Evolutionary conservation across 129 eudicot genomes (phyloP).

Genomic region (Pulicaria dysenterica): DNA sequence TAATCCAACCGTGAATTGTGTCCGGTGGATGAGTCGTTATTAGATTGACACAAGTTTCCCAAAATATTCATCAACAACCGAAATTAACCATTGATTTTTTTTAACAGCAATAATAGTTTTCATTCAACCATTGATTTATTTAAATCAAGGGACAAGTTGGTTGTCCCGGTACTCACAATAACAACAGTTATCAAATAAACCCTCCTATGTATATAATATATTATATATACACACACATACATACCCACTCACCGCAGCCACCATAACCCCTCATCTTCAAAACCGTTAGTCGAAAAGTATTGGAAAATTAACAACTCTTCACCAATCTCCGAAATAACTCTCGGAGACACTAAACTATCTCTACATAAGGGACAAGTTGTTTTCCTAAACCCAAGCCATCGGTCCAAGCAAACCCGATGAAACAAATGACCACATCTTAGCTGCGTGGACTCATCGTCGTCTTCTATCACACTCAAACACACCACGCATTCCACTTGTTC

Average conservation of each 20-base stretch:
- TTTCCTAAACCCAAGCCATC: constrained; percentile 30
- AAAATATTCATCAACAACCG: too few species aligned
- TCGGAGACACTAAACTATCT: not conserved
- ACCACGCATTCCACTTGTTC: constrained; percentile 31
- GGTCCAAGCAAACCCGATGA: constrained; percentile 41
- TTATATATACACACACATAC: too few species aligned
- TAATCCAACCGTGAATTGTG: too few species aligned
- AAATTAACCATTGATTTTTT: too few species aligned
- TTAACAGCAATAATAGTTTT: too few species aligned
- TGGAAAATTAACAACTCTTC: constrained; percentile 5
- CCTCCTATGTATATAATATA: too few species aligned
- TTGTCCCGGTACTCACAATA: too few species aligned
- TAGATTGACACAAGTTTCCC: too few species aligned
- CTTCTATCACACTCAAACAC: constrained; percentile 34
- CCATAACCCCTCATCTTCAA: constrained; percentile 7
- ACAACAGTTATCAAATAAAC: too few species aligned
- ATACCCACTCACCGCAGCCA: constrained; percentile 15
- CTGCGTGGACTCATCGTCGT: constrained; percentile 35
- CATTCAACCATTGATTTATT: too few species aligned
- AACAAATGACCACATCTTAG: constrained; percentile 40
- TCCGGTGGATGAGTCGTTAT: too few species aligned
- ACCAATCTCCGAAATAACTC: not conserved
- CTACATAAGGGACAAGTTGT: constrained; percentile 44
- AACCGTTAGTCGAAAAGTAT: not conserved
- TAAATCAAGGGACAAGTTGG: too few species aligned